Conservation (phyloP, 495 filamentous ascomycete species). For the Copromyces sp. region DNA sequence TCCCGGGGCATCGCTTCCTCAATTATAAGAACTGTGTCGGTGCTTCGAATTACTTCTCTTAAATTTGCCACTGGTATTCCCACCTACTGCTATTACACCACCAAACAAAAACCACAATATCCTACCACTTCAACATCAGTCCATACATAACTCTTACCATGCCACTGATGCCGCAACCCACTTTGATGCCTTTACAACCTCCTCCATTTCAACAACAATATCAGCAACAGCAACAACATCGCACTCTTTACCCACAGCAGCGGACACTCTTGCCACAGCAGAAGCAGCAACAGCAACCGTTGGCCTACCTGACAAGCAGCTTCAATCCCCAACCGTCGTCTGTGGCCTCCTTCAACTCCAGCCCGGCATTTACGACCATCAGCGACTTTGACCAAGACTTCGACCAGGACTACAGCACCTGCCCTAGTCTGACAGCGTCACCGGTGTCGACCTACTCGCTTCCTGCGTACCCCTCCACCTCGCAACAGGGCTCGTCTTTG, state of each 20-base stretch:
- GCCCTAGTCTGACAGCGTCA: constrained; percentile 19
- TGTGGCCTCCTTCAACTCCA: neutral
- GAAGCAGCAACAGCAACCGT: neutral
- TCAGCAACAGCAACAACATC: neutral
- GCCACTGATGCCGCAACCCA: neutral
- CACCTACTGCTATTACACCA: neutral
- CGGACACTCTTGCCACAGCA: neutral
- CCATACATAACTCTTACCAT: neutral
- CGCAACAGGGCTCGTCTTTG: constrained; percentile 19
- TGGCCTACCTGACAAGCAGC: neutral
- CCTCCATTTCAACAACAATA: neutral
- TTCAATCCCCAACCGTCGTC: neutral
- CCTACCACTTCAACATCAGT: neutral
- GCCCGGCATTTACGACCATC: neutral
- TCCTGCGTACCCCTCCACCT: constrained; percentile 18
- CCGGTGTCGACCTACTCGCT: constrained; percentile 25
- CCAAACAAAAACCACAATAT: neutral
- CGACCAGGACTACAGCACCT: constrained; percentile 11
- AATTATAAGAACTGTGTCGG: neutral
- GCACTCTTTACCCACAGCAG: neutral
- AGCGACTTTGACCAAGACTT: constrained; percentile 15
- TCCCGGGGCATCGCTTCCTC: neutral
- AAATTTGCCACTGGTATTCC: neutral
- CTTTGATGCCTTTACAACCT: neutral
- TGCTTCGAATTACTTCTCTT: neutral